Evolutionary conservation across 2,329 filamentous ascomycete genomes (phyloP), one percentile per base, ranked within the genome.

Genomic region (Geosmithia morbida): DNA sequence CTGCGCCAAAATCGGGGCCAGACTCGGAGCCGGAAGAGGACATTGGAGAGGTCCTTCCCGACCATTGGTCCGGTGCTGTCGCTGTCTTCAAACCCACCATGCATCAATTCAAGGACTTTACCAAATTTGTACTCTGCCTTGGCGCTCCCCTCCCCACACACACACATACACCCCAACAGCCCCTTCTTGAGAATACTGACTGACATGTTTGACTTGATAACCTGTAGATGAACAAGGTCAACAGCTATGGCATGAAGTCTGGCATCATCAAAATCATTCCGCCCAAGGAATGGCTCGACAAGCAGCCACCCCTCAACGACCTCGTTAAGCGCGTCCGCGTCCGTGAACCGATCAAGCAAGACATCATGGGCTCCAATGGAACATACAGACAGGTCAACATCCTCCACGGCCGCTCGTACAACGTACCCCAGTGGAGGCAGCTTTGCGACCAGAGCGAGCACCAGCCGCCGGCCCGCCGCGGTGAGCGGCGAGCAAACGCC

Each of bases 331-430:
- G 84, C 51, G 86, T 98, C 62, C 83, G 82, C 59, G 89, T 98
- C 58, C 90, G 90, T 65, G 94, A 98, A 54, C 92, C 92, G 3
- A 97, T 98, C 61, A 95, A 88, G 60, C 92, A 98, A 64, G 92
- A 98, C 58, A 98, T 98, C 57, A 90, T 94, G 72, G 92, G 92
- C 41, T 87, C 86, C 46, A 87, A 90, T 60, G 94, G 92, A 48
- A 94, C 87, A 48, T 98, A 96, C 61, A 90, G 90, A 37, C 92
- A 98, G 63, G 87, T 92, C 59, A 98, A 98, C 60, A 89, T 98
- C 50, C 82, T 97, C 58, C 94, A 96, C 66, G 87, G 94, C 61
- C 79, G 92, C 61, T 88, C 88, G 14, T 98, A 98, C 69, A 98
- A 96, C 56, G 72, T 98, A 4, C 90, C 90, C 1, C 89, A 98